A percentile compares a stretch with the other conserved stretches of the same genome.
These are phyloP conservation scores for Rhizopogon roseolus DNA, from an alignment of 768 basidiomycete species.

Conservation along the genomic window DNA sequence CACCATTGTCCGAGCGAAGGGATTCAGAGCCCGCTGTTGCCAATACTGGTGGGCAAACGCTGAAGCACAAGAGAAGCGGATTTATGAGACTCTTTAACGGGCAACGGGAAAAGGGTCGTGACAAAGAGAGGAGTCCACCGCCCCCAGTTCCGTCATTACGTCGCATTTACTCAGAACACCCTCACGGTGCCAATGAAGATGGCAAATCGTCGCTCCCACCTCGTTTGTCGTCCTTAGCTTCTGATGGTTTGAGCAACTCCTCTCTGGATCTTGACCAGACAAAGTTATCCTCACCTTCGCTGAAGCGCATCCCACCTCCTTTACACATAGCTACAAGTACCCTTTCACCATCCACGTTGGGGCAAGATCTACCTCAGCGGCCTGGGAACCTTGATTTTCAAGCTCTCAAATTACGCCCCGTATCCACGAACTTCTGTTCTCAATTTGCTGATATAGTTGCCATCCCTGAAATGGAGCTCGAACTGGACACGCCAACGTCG, in stretches of 20 bases:
- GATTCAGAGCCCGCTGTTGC: slow-evolving; percentile 33
- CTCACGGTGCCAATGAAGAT: slow-evolving; percentile 24
- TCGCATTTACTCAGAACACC: slow-evolving; percentile 29
- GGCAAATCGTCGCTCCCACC: slow-evolving; percentile 28
- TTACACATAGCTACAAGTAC: slow-evolving; percentile 24
- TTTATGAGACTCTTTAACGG: slow-evolving; percentile 76
- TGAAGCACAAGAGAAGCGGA: slow-evolving; percentile 78
- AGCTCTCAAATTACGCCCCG: slow-evolving; percentile 60
- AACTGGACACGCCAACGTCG: slow-evolving; percentile 49
- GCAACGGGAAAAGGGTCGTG: slow-evolving; percentile 24
- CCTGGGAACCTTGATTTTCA: slow-evolving; percentile 58
- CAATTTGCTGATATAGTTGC: slow-evolving; percentile 51
- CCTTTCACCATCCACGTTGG: slow-evolving; percentile 14
- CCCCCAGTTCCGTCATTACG: slow-evolving; percentile 56
- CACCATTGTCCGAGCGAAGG: slow-evolving; percentile 33
- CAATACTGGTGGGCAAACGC: slow-evolving; percentile 31
- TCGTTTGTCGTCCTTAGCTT: slow-evolving; percentile 30
- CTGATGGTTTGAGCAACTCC: slow-evolving; percentile 10
- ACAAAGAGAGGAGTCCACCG: slow-evolving; percentile 34
- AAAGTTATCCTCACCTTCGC: slow-evolving; percentile 1
- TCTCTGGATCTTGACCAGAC: slow-evolving; percentile 4
- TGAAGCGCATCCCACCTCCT: slow-evolving; percentile 24
- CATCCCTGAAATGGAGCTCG: slow-evolving; percentile 24
- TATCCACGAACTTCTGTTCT: slow-evolving; percentile 71
- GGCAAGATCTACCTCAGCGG: slow-evolving; percentile 41